Base-by-base conservation (phyloP, 768 basidiomycete genomes). In the Tulasnella calospora region DNA sequence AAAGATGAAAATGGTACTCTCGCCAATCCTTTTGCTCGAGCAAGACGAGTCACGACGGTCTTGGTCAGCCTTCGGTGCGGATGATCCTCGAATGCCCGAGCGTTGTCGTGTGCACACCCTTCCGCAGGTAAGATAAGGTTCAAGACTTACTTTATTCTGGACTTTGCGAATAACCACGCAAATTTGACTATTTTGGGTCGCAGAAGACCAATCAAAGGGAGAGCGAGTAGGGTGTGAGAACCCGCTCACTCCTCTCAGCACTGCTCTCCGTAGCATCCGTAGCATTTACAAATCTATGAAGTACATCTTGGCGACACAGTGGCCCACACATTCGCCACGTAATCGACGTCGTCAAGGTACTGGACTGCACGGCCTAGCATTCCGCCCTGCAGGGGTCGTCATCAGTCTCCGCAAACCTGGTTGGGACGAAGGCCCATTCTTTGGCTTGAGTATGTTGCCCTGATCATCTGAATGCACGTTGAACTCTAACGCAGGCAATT, bases 211-310 rank as follows among this genome's bases (percentile, higher is more conserved):
- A 67, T 67, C 61, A 67, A 35, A 67, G 30, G 61, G 61, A 67
- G 61, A 15, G 30, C 17, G 61, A 67, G 10, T 27, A 67, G 33
- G 0, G 61, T 67, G 61, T 67, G 61, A 27, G 61, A 67, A 67
- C 27, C 30, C 61, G 15, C 33, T 33, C 61, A 67, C 33, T 35
- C 30, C 61, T 30, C 33, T 17, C 33, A 17, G 27, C 61, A 67
- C 61, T 35, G 61, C 61, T 67, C 61, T 35, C 13, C 61, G 61
- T 67, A 67, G 61, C 61, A 67, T 67, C 61, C 61, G 61, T 67
- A 67, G 61, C 33, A 67, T 27, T 13, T 15, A 30, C 61, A 67
- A 35, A 7, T 27, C 33, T 67, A 23, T 33, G 15, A 17, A 15
- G 12, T 30, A 19, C 33, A 17, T 17, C 61, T 67, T 67, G 61